Evolutionary conservation across 2,329 filamentous ascomycete species (phyloP).

Genomic region (Cladosporium oxysporum): DNA sequence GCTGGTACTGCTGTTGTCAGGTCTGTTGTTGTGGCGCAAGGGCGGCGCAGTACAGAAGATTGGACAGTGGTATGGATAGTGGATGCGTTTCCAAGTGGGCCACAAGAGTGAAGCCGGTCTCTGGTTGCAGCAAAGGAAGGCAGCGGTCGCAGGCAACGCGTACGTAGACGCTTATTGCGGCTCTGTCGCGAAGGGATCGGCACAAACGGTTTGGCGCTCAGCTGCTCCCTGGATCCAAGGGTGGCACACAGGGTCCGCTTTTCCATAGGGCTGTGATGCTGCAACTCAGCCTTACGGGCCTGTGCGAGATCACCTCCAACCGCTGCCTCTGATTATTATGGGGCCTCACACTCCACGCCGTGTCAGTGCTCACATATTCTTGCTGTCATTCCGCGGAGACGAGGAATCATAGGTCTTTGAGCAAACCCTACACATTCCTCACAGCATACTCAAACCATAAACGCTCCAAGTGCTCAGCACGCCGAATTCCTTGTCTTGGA

Average conservation of each 20-base stretch:
- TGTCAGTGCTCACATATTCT: neutral
- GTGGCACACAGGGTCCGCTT: neutral
- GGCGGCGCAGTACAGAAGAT: neutral
- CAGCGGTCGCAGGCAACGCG: neutral
- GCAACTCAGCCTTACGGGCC: neutral
- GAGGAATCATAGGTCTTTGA: no score
- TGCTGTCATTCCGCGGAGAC: neutral
- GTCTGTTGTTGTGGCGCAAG: neutral
- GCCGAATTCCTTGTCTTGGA: neutral
- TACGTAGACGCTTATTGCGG: constrained; percentile 16
- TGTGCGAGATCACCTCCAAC: neutral
- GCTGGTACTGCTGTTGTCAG: neutral
- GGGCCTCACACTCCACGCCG: neutral
- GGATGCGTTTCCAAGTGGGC: neutral
- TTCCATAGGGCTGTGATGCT: constrained; percentile 7
- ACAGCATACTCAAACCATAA: neutral
- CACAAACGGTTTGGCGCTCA: constrained; percentile 3
- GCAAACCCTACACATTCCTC: neutral
- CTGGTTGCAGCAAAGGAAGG: neutral
- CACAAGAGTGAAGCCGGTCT: neutral
- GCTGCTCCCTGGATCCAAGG: neutral
- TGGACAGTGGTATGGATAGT: neutral
- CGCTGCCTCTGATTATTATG: neutral
- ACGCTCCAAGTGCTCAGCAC: neutral
- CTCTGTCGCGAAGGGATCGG: constrained; percentile 9